phyloP scores from a whole-genome alignment of 2,329 filamentous ascomycete genomes.

The Fusarium sp. region DNA sequence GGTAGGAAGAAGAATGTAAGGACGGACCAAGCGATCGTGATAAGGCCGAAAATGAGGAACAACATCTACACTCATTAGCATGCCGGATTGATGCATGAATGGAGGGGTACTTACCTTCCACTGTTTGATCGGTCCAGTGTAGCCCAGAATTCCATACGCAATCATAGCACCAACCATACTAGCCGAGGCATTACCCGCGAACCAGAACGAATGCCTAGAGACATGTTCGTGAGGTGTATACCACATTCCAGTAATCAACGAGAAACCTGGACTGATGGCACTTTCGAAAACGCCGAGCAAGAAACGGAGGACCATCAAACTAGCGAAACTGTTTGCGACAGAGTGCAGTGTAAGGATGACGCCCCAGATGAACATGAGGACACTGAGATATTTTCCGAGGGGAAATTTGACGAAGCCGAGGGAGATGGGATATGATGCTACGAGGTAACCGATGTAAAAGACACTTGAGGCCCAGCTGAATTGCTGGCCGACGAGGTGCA shows the following conservation, averaged over 20 bases:
- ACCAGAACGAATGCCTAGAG: slow-evolving; percentile 15
- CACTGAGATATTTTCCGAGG: slow-evolving; percentile 14
- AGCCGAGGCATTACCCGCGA: slow-evolving; percentile 14
- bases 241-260: slow-evolving; percentile 18
- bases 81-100: no score
- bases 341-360: slow-evolving; percentile 2
- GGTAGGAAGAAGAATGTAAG: slow-evolving; percentile 8
- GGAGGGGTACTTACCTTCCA: background rate
- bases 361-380: slow-evolving; percentile 21
- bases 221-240: slow-evolving; percentile 16
- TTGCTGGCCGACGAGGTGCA: slow-evolving; percentile 9
- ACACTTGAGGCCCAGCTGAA: slow-evolving; percentile 20
- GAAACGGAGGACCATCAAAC: slow-evolving; percentile 6
- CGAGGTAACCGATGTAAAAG: slow-evolving; percentile 23
- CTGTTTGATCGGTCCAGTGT: background rate
- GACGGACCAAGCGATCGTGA: slow-evolving; percentile 10
- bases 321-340: slow-evolving; percentile 3
- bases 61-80: background rate
- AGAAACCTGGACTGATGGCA: slow-evolving; percentile 9
- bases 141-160: slow-evolving; percentile 1
- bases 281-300: slow-evolving; percentile 16
- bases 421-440: slow-evolving; percentile 14
- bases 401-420: slow-evolving; percentile 24
- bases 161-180: slow-evolving; percentile 19
- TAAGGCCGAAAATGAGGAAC: slow-evolving; percentile 10